Evolutionary conservation across 2,329 filamentous ascomycete species (phyloP).

Genomic region (Erysiphe pulchra): DNA sequence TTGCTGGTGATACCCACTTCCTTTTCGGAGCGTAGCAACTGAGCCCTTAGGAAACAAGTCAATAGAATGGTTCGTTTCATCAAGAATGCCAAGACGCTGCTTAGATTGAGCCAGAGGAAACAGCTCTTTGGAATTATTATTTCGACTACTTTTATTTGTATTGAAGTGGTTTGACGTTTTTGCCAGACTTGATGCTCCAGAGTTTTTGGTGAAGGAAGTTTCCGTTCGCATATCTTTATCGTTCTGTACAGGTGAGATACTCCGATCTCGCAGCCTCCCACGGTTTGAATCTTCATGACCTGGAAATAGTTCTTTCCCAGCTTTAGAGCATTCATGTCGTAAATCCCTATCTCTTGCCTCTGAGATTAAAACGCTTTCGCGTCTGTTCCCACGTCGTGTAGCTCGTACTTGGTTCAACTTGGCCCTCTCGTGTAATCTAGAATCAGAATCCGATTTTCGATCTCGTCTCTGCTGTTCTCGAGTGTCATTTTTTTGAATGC

Average conservation of each 20-base stretch:
- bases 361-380: too few relatives aligned
- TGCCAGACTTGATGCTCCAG: conserved; percentile 6
- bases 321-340: conserved; percentile 1
- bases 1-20: conserved; percentile 12
- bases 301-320: conserved; percentile 36
- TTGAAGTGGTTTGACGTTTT: neutral
- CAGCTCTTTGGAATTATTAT: conserved; percentile 19
- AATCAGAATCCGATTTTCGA: conserved; percentile 2
- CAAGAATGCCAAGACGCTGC: conserved; percentile 23
- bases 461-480: conserved; percentile 18
- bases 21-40: conserved; percentile 22
- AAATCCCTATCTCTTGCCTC: neutral
- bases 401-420: too few relatives aligned
- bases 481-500: conserved; percentile 16
- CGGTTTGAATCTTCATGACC: conserved; percentile 11
- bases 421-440: too few relatives aligned
- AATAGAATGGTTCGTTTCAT: conserved; percentile 26
- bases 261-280: conserved; percentile 12
- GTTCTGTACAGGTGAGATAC: conserved; percentile 10
- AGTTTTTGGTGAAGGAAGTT: conserved; percentile 4
- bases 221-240: too few relatives aligned
- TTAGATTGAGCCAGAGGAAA: conserved; percentile 24
- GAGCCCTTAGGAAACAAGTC: conserved; percentile 24
- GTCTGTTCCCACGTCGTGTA: too few relatives aligned
- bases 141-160: conserved; percentile 1